Base-by-base conservation (phyloP, 73 alveolate genomes). In the Paramecium caudatum region DNA sequence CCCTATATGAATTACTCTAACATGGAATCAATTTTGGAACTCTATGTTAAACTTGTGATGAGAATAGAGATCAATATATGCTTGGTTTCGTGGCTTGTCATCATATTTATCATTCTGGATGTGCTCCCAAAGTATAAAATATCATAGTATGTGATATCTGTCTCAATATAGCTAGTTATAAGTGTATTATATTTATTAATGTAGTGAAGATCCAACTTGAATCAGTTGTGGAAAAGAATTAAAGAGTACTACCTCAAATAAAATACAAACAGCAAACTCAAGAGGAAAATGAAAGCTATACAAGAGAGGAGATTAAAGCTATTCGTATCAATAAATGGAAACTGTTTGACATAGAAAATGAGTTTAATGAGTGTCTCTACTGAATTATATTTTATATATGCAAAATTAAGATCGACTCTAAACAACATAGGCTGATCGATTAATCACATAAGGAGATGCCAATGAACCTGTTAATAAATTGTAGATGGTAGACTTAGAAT, bases 141-240 rank as follows among this genome's bases (percentile, higher is more conserved):
- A 34, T 68, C 30, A 34, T 68, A 13, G 84, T 33, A 8, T 68
- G 84, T 68, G 84, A 68, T 32, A 25, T 17, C 17, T 68, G 84
- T 68, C 34, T 68, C 10, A 37, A 33, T 4, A 10, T 1, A 13
- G 19, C 30, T 33, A 3, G 55, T 10, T 68, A 68, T 32, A 68
- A 68, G 34, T 68, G 84, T 37, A 68, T 10, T 68, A 37, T 16
- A n/a, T 13, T 10, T 25, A 68, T 17, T 34, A 68, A 17, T 25
- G 34, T 13, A 32, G 50, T 68, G 50, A 68, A 49, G 19, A 34
- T 68, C 8, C 34, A 32, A 34, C 61, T 34, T 32, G 50, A 68
- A 17, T 32, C 84, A 32, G 36, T 32, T 1, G 50, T 68, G 10
- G 12, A 68, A 13, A 37, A 68, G 34, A 34, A 68, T 15, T 7